Evolutionary conservation across 139 green algal genomes (phyloP), one percentile per base, ranked within the genome.

Genomic region (Auxenochlorella protothecoides): DNA sequence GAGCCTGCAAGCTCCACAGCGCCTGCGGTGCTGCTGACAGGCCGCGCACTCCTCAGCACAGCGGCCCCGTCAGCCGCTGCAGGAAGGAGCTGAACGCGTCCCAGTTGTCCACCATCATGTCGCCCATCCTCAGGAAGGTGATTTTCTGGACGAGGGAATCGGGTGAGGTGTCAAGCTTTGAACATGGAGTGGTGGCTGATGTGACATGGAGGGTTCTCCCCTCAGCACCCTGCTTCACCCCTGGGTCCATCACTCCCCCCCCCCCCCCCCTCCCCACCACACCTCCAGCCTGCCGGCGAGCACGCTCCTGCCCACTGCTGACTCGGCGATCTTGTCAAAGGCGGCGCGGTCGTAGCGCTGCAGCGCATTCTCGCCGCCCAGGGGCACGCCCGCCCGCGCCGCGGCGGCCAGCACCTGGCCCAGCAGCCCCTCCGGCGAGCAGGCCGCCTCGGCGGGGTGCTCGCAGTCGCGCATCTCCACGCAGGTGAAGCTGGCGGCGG

Each of bases 401-500:
- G 88, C 85, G 6, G 84, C 79, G 63, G 90, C 78, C 6, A 96
- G 83, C 12, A 97, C 84, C 79, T 94, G 86, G 71, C 85, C 77
- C 69, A 94, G 73, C 71, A 97, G 83, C 9, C 84, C 86, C 80
- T 99, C 88, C 59, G 94, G 94, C 69, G 83, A 89, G 82, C 94
- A 98, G 53, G 80, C 76, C 2, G 85, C 90, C 74, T 97, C 90
- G 4, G 84, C 80, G 11, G 94, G 92, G 76, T 99, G 94, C 85
- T 99, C 95, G 71, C 87, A 92, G 85, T 99, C 95, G 13, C 91
- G 83, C 95, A 99, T 99, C 85, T 99, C 95, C 44, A 98, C 91
- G 75, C 95, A 99, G 44, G 95, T 99, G 85, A 99, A 99, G 79
- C 84, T 92, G 55, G 96, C 78, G 6, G 80, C 78, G 0, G 85